Evolutionary conservation across 192 early-diverging fungal species (phyloP).

Genomic region (Coemansia sp.): DNA sequence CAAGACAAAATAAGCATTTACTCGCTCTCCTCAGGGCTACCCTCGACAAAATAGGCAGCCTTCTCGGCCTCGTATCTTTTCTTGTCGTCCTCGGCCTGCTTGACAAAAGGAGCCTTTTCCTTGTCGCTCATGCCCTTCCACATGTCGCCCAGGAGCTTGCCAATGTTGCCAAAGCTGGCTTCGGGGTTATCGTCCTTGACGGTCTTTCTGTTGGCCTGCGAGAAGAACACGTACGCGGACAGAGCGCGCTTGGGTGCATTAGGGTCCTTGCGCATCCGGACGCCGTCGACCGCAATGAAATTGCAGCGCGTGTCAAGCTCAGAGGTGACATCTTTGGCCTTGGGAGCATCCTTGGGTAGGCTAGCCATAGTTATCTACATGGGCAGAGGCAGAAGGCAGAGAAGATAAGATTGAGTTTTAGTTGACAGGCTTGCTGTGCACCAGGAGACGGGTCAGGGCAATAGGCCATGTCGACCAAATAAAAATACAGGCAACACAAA

Average conservation of each 20-base stretch:
- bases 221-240: constrained; percentile 91
- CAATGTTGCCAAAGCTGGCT: constrained; percentile 66
- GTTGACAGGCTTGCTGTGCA: neutral
- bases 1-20: constrained; percentile 2
- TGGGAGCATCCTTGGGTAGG: constrained; percentile 10
- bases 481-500: neutral
- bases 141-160: constrained; percentile 68
- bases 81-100: constrained; percentile 54
- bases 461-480: too few species aligned
- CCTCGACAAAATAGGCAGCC: constrained; percentile 20
- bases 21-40: constrained; percentile 12
- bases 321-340: constrained; percentile 19
- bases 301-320: too few species aligned
- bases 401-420: too few species aligned
- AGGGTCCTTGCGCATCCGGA: constrained; percentile 58
- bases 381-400: neutral
- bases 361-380: constrained; percentile 36
- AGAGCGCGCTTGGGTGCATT: constrained; percentile 88
- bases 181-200: constrained; percentile 83
- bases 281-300: constrained; percentile 32
- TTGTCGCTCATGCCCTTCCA: constrained; percentile 62
- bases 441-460: too few species aligned
- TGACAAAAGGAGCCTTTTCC: constrained; percentile 61
- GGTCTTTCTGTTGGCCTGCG: constrained; percentile 72
- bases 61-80: constrained; percentile 48